Evolutionary conservation across 2,329 filamentous ascomycete species (phyloP).

Genomic region (Stagonosporopsis vannaccii): DNA sequence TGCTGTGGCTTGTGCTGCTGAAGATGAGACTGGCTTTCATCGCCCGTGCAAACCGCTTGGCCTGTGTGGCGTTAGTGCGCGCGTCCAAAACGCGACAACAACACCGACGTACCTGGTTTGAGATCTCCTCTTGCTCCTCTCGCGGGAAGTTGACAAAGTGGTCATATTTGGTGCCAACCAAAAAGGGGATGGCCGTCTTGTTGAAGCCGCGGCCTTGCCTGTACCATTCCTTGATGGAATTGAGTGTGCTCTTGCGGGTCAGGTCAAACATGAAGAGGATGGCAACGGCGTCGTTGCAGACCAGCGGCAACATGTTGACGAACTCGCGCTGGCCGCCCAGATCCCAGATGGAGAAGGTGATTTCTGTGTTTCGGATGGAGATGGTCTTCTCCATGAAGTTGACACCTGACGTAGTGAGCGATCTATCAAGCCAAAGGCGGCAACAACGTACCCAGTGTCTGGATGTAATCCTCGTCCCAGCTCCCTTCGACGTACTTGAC

Average conservation of each 20-base stretch:
- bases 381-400: conserved; percentile 99
- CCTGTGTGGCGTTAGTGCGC: conserved; percentile 59
- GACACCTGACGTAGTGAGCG: conserved; percentile 67
- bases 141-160: conserved; percentile 98
- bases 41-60: conserved; percentile 93
- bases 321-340: conserved; percentile 97
- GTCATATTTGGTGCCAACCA: conserved; percentile 98
- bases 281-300: conserved; percentile 98
- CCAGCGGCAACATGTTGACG: conserved; percentile 99
- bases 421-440: neutral
- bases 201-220: conserved; percentile 97
- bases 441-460: conserved; percentile 75
- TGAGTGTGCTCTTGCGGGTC: conserved; percentile 95
- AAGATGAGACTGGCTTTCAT: conserved; percentile 99
- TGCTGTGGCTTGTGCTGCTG: conserved; percentile 98
- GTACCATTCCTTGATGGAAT: conserved; percentile 99
- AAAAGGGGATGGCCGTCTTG: conserved; percentile 98
- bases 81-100: neutral
- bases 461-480: conserved; percentile 99
- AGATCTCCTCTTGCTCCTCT: conserved; percentile 98
- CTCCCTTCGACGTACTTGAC: conserved; percentile 99
- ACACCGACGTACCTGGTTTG: conserved; percentile 75
- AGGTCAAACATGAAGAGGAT: conserved; percentile 99
- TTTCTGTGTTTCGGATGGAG: conserved; percentile 98
- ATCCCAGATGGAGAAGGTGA: conserved; percentile 99